Evolutionary conservation across 805 yeast species (phyloP), one percentile per base, ranked within the genome.

Genomic region (Kodamaea fukazawae): DNA sequence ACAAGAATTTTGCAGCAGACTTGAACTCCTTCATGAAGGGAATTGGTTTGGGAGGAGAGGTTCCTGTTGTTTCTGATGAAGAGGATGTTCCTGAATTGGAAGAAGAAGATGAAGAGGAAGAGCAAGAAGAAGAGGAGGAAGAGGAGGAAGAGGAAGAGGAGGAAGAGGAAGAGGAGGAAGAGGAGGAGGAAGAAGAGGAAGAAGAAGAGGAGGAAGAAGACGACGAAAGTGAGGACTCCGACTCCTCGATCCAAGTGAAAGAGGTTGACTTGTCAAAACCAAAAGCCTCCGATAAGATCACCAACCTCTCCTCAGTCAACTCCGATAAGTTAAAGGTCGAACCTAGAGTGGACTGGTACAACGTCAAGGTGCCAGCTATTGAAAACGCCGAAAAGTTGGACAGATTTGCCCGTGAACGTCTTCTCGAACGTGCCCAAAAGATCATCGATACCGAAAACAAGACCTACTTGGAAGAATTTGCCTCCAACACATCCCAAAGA

Each of bases 341-440:
- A 30, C 75, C 81, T 26, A 76, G 82, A 48, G 65, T 76, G 15
- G 86, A 83, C 48, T 90, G 97, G 96, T 86, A 79, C 59, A 76
- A 81, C 43, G 50, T 53, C 4, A 57, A 49, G 10, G 49, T 48
- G 5, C 54, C 51, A 6, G 38, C 50, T 4, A 44, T 51, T 4
- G 55, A 49, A 36, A 54, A 44, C 16, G 58, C 51, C 23, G 73
- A 65, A 48, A 67, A 53, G 53, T 62, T 71, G 32, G 71, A 74
- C 18, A 68, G 76, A 32, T 76, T 75, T 22, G 84, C 81, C 43
- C 67, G 84, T 36, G 82, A 78, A 15, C 70, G 74, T 46, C 68
- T 90, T 35, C 71, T 70, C 41, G 78, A 77, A 44, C 76, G 81
- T 55, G 96, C 95, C 28, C 73, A 81, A 51, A 68, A 66, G 30